Evolutionary conservation across 2,329 filamentous ascomycete species (phyloP).

Genomic region (Alternaria incomplexa): DNA sequence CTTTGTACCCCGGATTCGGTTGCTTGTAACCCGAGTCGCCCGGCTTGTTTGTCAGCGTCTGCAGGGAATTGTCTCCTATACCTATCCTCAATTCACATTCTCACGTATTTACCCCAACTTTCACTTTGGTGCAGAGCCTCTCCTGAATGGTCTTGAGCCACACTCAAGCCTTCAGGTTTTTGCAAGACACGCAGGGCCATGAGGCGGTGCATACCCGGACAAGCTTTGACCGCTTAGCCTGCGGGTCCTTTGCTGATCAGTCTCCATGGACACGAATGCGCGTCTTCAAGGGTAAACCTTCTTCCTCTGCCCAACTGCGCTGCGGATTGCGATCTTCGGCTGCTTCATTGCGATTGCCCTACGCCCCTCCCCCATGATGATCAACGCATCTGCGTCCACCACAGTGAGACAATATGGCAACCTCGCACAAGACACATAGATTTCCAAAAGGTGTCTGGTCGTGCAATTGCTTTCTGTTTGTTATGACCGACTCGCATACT

Average conservation of each 20-base stretch:
- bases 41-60: slow-evolving; percentile 6
- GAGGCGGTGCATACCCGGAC: slow-evolving; percentile 21
- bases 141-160: slow-evolving; percentile 9
- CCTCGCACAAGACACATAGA: not conserved
- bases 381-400: not conserved
- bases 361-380: not conserved
- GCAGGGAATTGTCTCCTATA: slow-evolving; percentile 8
- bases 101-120: slow-evolving; percentile 7
- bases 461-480: not conserved
- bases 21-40: slow-evolving; percentile 8
- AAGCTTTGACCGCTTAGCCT: slow-evolving; percentile 18
- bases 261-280: not conserved
- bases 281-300: not conserved
- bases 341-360: not conserved
- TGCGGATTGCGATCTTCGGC: not conserved
- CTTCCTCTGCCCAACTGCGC: not conserved
- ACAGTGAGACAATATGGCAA: not conserved
- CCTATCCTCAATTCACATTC: slow-evolving; percentile 15
- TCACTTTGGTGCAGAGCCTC: slow-evolving; percentile 7
- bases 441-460: not conserved
- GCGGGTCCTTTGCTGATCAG: slow-evolving; percentile 11
- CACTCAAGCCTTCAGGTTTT: not conserved
- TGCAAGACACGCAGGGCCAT: slow-evolving; percentile 19
- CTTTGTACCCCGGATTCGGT: slow-evolving; percentile 10
- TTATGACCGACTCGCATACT: not conserved